Evolutionary conservation across 805 yeast genomes (phyloP).

Genomic region (Candida nitratophila): DNA sequence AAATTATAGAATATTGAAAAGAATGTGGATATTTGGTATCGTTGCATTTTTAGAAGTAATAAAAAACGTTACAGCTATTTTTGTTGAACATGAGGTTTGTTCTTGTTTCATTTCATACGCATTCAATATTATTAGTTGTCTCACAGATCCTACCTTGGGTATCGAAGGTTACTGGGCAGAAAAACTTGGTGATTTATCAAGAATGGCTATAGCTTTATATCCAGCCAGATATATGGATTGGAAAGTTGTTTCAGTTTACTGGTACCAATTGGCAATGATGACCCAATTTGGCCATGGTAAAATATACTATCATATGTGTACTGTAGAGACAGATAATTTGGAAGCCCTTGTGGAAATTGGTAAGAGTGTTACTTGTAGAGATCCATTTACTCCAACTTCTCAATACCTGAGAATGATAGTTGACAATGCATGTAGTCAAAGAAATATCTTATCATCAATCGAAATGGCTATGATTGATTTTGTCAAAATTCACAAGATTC

Average conservation of each 20-base stretch:
- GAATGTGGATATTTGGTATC: conserved; percentile 83
- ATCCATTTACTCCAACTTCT: conserved; percentile 78
- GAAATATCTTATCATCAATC: conserved; percentile 50
- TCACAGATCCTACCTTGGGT: conserved; percentile 48
- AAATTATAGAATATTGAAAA: conserved; percentile 67
- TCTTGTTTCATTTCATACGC: conserved; percentile 69
- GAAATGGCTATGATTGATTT: conserved; percentile 56
- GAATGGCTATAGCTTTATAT: conserved; percentile 84
- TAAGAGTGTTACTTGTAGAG: conserved; percentile 70
- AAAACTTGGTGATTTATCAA: conserved; percentile 74
- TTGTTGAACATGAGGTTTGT: conserved; percentile 68
- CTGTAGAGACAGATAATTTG: conserved; percentile 70
- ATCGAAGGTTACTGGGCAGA: conserved; percentile 78
- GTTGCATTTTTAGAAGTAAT: conserved; percentile 74
- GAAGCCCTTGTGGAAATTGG: conserved; percentile 79
- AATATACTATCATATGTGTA: conserved; percentile 79
- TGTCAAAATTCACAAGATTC: conserved; percentile 61
- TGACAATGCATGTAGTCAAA: conserved; percentile 66
- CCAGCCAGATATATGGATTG: conserved; percentile 78
- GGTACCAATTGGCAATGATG: conserved; percentile 72
- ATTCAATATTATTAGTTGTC: conserved; percentile 49
- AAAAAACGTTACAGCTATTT: conserved; percentile 65
- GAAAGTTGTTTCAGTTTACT: conserved; percentile 75
- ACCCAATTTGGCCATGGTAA: conserved; percentile 80
- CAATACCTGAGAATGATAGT: conserved; percentile 73